Evolutionary conservation across 2,329 filamentous ascomycete species (phyloP).

Genomic region (Aspergillus carbonarius): DNA sequence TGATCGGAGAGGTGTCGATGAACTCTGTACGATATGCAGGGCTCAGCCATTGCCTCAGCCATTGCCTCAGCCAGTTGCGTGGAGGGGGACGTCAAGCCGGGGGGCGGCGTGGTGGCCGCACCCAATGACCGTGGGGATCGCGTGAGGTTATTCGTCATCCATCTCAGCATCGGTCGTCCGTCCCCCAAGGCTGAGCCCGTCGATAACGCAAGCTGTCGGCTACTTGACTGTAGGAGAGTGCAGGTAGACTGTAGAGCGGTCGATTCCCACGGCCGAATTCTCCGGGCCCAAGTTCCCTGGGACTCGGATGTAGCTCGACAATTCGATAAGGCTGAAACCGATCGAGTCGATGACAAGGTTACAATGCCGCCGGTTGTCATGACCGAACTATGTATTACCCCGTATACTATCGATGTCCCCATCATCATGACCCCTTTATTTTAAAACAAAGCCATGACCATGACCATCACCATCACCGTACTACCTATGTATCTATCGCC

Average conservation of each 20-base stretch:
- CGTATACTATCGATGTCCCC: too few relatives aligned
- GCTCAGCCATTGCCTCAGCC: background rate
- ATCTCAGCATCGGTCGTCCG: background rate
- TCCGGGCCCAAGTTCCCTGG: too few relatives aligned
- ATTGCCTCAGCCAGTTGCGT: background rate
- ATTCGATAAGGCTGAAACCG: background rate
- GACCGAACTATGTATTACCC: background rate
- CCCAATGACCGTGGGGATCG: background rate
- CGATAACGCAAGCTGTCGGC: background rate
- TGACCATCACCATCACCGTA: background rate
- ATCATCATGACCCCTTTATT: background rate
- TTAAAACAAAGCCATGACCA: too few relatives aligned
- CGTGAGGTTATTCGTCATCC: background rate
- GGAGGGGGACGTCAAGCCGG: background rate
- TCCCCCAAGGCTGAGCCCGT: background rate
- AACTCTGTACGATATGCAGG: background rate
- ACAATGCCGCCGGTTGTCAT: too few relatives aligned
- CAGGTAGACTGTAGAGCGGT: background rate
- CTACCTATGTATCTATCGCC: background rate
- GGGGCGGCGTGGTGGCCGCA: background rate
- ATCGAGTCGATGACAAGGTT: background rate
- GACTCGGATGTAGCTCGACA: background rate
- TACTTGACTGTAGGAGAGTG: background rate
- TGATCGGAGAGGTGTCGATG: background rate
- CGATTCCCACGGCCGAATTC: background rate